Evolutionary conservation across 169 alveolate species (phyloP), one percentile per base, ranked within the genome.

Genomic region (Plasmodium cynomolgi): DNA sequence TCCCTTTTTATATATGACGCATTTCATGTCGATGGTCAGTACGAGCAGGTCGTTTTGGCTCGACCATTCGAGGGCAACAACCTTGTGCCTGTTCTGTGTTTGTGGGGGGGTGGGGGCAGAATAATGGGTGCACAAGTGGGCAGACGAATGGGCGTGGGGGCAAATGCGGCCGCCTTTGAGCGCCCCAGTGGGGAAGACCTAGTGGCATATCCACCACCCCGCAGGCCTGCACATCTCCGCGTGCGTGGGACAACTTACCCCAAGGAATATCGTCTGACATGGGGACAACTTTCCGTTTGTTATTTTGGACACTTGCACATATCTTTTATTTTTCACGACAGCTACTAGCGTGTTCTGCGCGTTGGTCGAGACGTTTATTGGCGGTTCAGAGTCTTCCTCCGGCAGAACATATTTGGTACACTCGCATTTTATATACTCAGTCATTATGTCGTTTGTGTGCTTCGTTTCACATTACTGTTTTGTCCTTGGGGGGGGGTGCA

Each of bases 61-160:
- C 39, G 93, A 86, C 93, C 93, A 86, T 56, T 86, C 93, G 2
- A 86, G 80, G 20, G 82, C 93, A 9, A 86, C 68, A 75, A 86
- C 47, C 74, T 86, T 86, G 71, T 86, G 79, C 41, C 86, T 54
- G 68, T 58, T 79, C 93, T 86, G 81, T 44, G 6, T 50, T 7
- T 9, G 62, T 80, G 50, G 34, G 58, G 23, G 37, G n/a, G 58
- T 5, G 68, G 37, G 37, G 37, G 47, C 13, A 9, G 15, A 56
- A 11, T 4, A 2, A 56, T 56, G 75, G 34, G n/a, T 13, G 1
- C 6, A 47, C 58, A 47, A 47, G 13, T 47, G n/a, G 58, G 58
- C 20, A 1, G 20, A 54, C 7, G n/a, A 23, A 50, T 20, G 33
- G 11, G 9, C n/a, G 62, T 50, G 71, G n/a, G 39, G 31, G 1